Evolutionary conservation across 257 asterid species (phyloP), one percentile per base, ranked within the genome.

Genomic region (Nicotiana paniculata): DNA sequence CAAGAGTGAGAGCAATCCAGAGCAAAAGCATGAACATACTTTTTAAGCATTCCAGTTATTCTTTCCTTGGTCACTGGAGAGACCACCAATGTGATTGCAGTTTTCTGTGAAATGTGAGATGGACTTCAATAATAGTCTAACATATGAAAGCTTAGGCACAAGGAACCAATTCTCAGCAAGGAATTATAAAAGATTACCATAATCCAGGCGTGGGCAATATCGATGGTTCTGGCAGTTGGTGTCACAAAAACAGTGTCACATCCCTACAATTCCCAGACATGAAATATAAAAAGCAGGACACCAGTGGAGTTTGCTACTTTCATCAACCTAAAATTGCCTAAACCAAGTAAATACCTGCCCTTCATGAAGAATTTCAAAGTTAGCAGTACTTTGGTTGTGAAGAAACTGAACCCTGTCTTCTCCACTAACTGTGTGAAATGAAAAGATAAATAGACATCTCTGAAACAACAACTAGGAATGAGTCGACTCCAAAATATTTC

Each of bases 371-470:
- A 85, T 81, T 84, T 93, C 96, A 90, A 95, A 93, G 87, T 93
- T 90, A 88, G 99, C 98, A 65, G 98, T 95, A 83, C 97, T 92
- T 91, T 95, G 99, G 85, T 93, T 95, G 91, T 95, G 99, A 87
- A 95, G 97, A 90, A 93, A 93, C 84, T 91, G 96, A 85, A 90
- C 77, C 75, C 99, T 93, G 86, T 95, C 98, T 32, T 91, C 97
- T 89, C 99, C 99, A 85, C 95, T 88, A 90, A 95, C 99, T 95
- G 91, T 74, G 64, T 77, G 61, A 82, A 88, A 85, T 70, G 79
- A 85, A 79, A 35, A 80, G 68, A 70, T 77, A 81, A 68, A 77
- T 51, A 82, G 77, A 84, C 24, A 77, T 63, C 15, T 81, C 33
- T 84, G 24, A 75, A 26, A 75, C 6, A 75, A 28, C 26, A 75